phyloP scores from a whole-genome alignment of 2,329 filamentous ascomycete genomes.

The Cladobotryum mycophilum region DNA sequence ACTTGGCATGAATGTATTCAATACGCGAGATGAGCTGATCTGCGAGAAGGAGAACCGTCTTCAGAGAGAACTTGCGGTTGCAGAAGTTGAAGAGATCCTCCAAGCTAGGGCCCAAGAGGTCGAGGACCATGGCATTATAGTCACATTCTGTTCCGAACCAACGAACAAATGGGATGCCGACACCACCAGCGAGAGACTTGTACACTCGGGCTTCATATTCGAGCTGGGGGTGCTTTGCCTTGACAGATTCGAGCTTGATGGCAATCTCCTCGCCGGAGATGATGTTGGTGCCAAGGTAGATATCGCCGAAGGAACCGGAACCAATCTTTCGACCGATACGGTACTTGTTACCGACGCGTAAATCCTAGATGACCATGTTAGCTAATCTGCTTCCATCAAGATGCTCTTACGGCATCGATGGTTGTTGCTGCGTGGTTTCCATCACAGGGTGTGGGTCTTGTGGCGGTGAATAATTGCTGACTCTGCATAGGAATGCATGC shows the following conservation, averaged over 20 bases:
- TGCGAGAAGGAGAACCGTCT: constrained; percentile 93
- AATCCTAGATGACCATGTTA: constrained; percentile 58
- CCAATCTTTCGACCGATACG: constrained; percentile 99
- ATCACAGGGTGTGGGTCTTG: not conserved
- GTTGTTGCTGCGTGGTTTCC: not conserved
- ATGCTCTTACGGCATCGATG: not conserved
- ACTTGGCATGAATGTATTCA: constrained; percentile 99
- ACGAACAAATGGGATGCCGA: constrained; percentile 96
- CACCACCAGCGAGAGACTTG: constrained; percentile 85
- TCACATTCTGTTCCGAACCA: constrained; percentile 99
- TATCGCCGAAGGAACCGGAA: constrained; percentile 94
- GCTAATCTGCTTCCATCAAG: constrained; percentile 1
- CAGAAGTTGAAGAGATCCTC: constrained; percentile 99
- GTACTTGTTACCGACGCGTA: constrained; percentile 99
- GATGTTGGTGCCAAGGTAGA: constrained; percentile 98
- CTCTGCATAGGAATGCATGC: not conserved
- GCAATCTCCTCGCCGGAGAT: constrained; percentile 99
- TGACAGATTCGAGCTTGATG: constrained; percentile 99
- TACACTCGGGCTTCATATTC: constrained; percentile 97
- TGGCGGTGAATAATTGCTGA: not conserved
- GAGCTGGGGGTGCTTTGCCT: constrained; percentile 97
- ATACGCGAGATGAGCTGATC: constrained; percentile 99
- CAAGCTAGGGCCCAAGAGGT: constrained; percentile 88
- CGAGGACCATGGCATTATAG: constrained; percentile 99
- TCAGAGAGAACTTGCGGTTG: constrained; percentile 98